Evolutionary conservation across 805 yeast genomes (phyloP).

Genomic region (Candida nitratophila): DNA sequence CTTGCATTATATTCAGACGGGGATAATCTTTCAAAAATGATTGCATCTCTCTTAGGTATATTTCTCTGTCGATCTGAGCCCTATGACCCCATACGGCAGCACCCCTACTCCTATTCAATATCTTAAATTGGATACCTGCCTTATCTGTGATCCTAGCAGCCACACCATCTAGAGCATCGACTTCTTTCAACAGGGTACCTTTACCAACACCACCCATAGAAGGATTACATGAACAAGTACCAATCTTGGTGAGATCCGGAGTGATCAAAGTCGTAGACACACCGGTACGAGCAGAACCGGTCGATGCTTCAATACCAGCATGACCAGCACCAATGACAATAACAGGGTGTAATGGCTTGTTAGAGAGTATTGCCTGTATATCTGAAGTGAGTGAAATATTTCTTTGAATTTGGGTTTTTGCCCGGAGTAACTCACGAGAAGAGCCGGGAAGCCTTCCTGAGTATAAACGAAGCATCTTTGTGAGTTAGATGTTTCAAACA

Average conservation of each 20-base stretch:
- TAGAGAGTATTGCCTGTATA: slow-evolving; percentile 22
- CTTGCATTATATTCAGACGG: slow-evolving; percentile 57
- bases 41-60: slow-evolving; percentile 80
- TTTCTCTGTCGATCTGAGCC: slow-evolving; percentile 86
- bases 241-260: slow-evolving; percentile 68
- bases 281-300: slow-evolving; percentile 87
- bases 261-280: slow-evolving; percentile 66
- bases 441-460: not conserved
- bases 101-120: slow-evolving; percentile 80
- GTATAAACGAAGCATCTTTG: not conserved
- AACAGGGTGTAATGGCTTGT: slow-evolving; percentile 46
- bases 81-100: slow-evolving; percentile 98
- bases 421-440: not conserved
- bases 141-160: slow-evolving; percentile 79
- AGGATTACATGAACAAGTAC: slow-evolving; percentile 96
- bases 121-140: slow-evolving; percentile 89
- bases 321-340: slow-evolving; percentile 97
- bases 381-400: slow-evolving; percentile 22
- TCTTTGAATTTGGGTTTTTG: not conserved
- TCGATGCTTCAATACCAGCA: slow-evolving; percentile 97
- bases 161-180: slow-evolving; percentile 95
- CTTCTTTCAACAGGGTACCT: slow-evolving; percentile 86
- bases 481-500: too few relatives aligned
- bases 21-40: slow-evolving; percentile 45
- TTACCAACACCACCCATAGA: slow-evolving; percentile 98